Evolutionary conservation across 176 grass and related monocot species (phyloP).

Genomic region (Bothriochloa decipiens): DNA sequence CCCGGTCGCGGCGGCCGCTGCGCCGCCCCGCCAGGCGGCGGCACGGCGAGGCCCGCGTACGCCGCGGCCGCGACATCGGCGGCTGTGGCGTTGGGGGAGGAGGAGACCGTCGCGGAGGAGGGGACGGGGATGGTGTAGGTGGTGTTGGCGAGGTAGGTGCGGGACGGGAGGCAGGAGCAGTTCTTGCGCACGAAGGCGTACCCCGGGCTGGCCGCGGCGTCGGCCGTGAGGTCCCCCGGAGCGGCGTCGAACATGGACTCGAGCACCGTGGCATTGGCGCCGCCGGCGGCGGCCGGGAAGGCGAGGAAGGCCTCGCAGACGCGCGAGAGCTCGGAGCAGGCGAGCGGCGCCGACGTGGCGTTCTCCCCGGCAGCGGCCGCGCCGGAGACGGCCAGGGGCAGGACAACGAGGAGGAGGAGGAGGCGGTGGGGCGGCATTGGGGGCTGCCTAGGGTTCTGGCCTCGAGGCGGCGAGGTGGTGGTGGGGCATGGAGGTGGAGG

Average conservation of each 20-base stretch:
- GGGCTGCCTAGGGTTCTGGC: slow-evolving; percentile 44
- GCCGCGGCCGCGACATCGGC: slow-evolving; percentile 48
- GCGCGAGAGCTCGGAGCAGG: slow-evolving; percentile 82
- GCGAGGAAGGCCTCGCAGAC: slow-evolving; percentile 96
- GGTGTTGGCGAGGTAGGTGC: slow-evolving; percentile 86
- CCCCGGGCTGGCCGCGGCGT: slow-evolving; percentile 74
- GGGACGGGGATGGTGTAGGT: slow-evolving; percentile 64
- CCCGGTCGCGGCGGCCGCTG: slow-evolving; percentile 56
- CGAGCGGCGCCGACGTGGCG: slow-evolving; percentile 59
- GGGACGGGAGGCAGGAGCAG: slow-evolving; percentile 84
- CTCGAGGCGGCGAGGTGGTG: slow-evolving; percentile 59
- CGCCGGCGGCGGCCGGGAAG: slow-evolving; percentile 57
- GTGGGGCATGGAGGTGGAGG: slow-evolving; percentile 38
- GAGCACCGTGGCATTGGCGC: slow-evolving; percentile 44
- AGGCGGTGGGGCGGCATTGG: slow-evolving; percentile 47
- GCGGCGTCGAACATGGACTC: slow-evolving; percentile 89
- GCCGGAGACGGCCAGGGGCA: too few relatives aligned
- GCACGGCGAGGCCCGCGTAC: slow-evolving; percentile 65
- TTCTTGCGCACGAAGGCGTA: slow-evolving; percentile 96
- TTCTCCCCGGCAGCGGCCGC: slow-evolving; percentile 10
- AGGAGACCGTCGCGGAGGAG: slow-evolving; percentile 28
- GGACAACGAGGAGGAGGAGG: slow-evolving; percentile 18
- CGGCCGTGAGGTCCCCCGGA: slow-evolving; percentile 72
- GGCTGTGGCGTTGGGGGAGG: slow-evolving; percentile 51
- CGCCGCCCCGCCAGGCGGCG: slow-evolving; percentile 51